A percentile compares a stretch with the other conserved stretches of the same genome.
Evolutionary conservation across 306 rosid species (phyloP).

Genomic region (Inga leiocalycina): DNA sequence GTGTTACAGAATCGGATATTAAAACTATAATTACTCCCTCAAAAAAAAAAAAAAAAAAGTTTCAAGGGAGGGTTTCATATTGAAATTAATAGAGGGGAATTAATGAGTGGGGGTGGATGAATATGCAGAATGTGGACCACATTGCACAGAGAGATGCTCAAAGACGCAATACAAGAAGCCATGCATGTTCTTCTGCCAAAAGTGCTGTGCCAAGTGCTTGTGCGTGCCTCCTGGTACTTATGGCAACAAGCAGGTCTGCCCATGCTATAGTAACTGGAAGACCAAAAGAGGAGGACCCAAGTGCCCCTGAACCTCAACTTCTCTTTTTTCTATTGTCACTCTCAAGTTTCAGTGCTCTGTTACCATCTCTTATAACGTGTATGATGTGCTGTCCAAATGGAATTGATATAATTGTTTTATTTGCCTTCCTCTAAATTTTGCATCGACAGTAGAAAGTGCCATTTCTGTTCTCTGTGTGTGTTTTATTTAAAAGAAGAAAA

Average conservation of each 20-base stretch:
- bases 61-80: neutral
- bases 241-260: constrained; percentile 74
- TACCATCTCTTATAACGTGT: neutral
- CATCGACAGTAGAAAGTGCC: neutral
- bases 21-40: neutral
- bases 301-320: constrained; percentile 55
- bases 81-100: neutral
- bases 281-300: constrained; percentile 87
- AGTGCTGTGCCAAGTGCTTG: constrained; percentile 74
- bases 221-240: constrained; percentile 84
- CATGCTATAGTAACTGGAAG: constrained; percentile 87
- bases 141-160: constrained; percentile 64
- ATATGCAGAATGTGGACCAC: constrained; percentile 63
- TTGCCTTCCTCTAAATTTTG: neutral
- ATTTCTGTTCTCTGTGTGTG: neutral
- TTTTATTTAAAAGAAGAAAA: neutral
- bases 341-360: neutral
- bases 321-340: neutral
- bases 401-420: neutral
- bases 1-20: neutral
- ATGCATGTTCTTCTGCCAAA: constrained; percentile 72
- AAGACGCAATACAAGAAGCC: constrained; percentile 76
- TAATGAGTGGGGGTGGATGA: neutral
- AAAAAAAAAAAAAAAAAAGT: too few relatives aligned
- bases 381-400: neutral